Evolutionary conservation across 805 yeast species (phyloP).

Genomic region (Zygotorulaspora danielsina): DNA sequence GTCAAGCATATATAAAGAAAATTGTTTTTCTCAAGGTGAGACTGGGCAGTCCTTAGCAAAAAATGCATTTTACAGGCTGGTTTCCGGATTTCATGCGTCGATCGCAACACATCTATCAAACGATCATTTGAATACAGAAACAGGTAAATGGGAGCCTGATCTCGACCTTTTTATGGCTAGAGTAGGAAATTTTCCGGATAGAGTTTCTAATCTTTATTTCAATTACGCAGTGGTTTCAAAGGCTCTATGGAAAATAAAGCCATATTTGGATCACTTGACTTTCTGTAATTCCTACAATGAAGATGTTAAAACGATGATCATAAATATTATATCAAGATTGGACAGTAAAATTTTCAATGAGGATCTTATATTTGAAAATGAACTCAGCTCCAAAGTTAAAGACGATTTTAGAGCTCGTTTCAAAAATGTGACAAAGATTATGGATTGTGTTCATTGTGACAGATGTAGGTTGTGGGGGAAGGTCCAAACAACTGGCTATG

Average conservation of each 20-base stretch:
- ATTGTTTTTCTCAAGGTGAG: slow-evolving; percentile 61
- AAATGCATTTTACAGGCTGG: slow-evolving; percentile 76
- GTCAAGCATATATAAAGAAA: slow-evolving; percentile 87
- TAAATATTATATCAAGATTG: slow-evolving; percentile 37
- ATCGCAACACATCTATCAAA: slow-evolving; percentile 89
- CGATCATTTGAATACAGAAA: slow-evolving; percentile 66
- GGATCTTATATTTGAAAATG: slow-evolving; percentile 45
- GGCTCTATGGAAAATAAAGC: slow-evolving; percentile 65
- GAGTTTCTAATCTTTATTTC: slow-evolving; percentile 85
- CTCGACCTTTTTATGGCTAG: slow-evolving; percentile 76
- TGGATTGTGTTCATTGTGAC: slow-evolving; percentile 99
- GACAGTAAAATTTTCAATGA: slow-evolving; percentile 46
- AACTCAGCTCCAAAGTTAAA: slow-evolving; percentile 50
- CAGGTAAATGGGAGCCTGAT: slow-evolving; percentile 83
- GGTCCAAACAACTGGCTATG: slow-evolving; percentile 94
- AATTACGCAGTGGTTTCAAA: slow-evolving; percentile 85
- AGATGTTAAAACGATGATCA: slow-evolving; percentile 43
- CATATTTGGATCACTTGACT: slow-evolving; percentile 47
- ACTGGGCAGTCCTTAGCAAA: slow-evolving; percentile 74
- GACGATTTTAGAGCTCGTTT: slow-evolving; percentile 83
- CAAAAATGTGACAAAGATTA: slow-evolving; percentile 82
- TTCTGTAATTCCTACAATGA: slow-evolving; percentile 46
- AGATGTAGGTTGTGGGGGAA: slow-evolving; percentile 98
- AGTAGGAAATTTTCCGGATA: slow-evolving; percentile 85
- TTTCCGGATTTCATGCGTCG: slow-evolving; percentile 93